Percentiles rank a stretch among this genome's conserved stretches.
Evolutionary conservation across 192 early-diverging fungal species (phyloP).

Genomic region (Gorgonomyces haynaldii): DNA sequence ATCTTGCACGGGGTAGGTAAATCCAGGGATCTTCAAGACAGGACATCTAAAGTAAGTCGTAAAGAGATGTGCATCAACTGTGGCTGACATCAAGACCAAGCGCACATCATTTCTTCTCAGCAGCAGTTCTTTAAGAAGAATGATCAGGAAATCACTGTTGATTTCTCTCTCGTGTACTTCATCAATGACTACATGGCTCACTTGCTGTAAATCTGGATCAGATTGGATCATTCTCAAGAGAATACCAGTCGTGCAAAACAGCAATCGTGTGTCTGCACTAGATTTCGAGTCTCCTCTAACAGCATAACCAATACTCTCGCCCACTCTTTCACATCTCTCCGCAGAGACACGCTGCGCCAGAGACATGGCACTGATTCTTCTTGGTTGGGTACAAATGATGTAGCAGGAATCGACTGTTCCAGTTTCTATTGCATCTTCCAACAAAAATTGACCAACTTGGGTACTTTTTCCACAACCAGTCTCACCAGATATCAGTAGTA

Average conservation of each 20-base stretch:
- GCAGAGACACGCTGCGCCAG: slow-evolving; percentile 61
- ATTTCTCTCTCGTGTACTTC: slow-evolving; percentile 70
- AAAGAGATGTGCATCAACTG: slow-evolving; percentile 47
- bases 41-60: slow-evolving; percentile 31
- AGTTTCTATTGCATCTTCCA: slow-evolving; percentile 41
- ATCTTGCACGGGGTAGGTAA: slow-evolving; percentile 40
- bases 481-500: slow-evolving; percentile 67
- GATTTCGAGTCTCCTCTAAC: slow-evolving; percentile 57
- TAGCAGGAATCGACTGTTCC: slow-evolving; percentile 27
- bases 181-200: slow-evolving; percentile 64
- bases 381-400: slow-evolving; percentile 65
- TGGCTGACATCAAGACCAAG: slow-evolving; percentile 62
- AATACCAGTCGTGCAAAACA: slow-evolving; percentile 56
- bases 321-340: slow-evolving; percentile 52
- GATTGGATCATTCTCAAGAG: slow-evolving; percentile 56
- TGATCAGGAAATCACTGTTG: slow-evolving; percentile 59
- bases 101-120: slow-evolving; percentile 33
- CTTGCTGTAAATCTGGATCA: slow-evolving; percentile 42
- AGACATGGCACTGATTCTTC: slow-evolving; percentile 56
- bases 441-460: slow-evolving; percentile 59
- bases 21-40: slow-evolving; percentile 43
- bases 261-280: slow-evolving; percentile 13
- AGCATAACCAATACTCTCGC: slow-evolving; percentile 56
- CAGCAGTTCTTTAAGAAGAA: slow-evolving; percentile 56
- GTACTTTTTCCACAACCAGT: slow-evolving; percentile 53